A percentile compares a stretch with the other conserved stretches of the same genome.
Evolutionary conservation across 2,329 filamentous ascomycete species (phyloP).

Genomic region (Shiraia sp.): DNA sequence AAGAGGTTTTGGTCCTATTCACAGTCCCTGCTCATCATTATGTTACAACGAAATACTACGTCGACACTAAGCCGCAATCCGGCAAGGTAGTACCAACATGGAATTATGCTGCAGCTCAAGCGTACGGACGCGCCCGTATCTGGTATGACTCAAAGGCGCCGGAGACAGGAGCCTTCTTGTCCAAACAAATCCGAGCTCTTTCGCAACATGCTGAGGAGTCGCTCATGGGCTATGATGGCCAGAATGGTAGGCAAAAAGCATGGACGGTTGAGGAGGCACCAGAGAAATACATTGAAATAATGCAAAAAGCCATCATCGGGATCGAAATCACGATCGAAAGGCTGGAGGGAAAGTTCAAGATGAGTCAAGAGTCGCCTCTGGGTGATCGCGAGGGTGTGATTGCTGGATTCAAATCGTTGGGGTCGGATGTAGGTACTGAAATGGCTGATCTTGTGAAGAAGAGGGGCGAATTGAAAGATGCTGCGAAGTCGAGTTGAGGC

Average conservation of each 20-base stretch:
- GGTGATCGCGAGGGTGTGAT: conserved; percentile 55
- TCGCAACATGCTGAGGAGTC: conserved; percentile 55
- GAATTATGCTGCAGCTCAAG: conserved; percentile 70
- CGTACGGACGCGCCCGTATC: conserved; percentile 61
- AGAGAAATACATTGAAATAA: conserved; percentile 55
- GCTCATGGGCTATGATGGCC: conserved; percentile 58
- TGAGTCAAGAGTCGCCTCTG: conserved; percentile 24
- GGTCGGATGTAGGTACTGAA: conserved; percentile 40
- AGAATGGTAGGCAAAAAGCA: conserved; percentile 39
- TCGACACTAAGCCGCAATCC: conserved; percentile 64
- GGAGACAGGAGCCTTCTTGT: conserved; percentile 55
- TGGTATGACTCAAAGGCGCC: conserved; percentile 56
- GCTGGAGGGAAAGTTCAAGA: conserved; percentile 34
- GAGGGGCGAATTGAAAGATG: conserved; percentile 8
- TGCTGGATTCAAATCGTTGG: conserved; percentile 56
- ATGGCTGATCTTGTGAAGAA: conserved; percentile 41
- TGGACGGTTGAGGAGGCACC: conserved; percentile 66
- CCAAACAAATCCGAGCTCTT: conserved; percentile 58
- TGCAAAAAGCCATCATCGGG: conserved; percentile 29
- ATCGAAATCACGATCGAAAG: conserved; percentile 27
- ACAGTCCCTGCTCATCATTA: conserved; percentile 64
- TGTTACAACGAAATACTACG: conserved; percentile 67
- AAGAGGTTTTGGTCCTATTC: conserved; percentile 68
- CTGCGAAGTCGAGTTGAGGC: not conserved
- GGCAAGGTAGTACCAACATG: conserved; percentile 72